These are phyloP conservation scores for Zymoseptoria passerinii DNA, from an alignment of 2,329 filamentous ascomycete genomes.

Conservation along the genomic window DNA sequence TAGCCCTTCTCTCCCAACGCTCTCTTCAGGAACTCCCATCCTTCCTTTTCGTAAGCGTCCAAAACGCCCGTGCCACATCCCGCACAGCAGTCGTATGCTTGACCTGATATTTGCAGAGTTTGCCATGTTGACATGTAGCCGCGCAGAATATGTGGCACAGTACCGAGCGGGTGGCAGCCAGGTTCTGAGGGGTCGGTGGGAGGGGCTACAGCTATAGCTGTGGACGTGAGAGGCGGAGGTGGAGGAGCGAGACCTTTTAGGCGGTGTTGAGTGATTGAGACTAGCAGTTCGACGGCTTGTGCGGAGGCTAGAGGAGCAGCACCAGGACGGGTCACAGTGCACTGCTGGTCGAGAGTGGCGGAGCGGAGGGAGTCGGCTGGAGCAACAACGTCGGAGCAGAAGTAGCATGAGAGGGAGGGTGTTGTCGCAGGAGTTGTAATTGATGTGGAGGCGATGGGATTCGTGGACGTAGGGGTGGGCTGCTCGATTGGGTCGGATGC, in stretches of 20 bases:
- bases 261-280: conserved; percentile 70
- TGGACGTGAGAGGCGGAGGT: conserved; percentile 19
- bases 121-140: conserved; percentile 68
- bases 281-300: conserved; percentile 79
- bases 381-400: conserved; percentile 95
- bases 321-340: conserved; percentile 90
- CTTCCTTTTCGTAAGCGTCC: conserved; percentile 55
- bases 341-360: conserved; percentile 93
- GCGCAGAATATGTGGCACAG: conserved; percentile 72
- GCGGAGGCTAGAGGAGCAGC: conserved; percentile 88
- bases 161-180: conserved; percentile 49
- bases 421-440: conserved; percentile 16
- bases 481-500: conserved; percentile 14
- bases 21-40: conserved; percentile 69
- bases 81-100: conserved; percentile 72
- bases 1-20: conserved; percentile 69
- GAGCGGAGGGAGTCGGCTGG: conserved; percentile 91
- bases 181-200: conserved; percentile 25
- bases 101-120: conserved; percentile 63
- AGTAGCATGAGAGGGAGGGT: conserved; percentile 82
- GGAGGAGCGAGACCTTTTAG: conserved; percentile 34
- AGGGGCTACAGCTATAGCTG: conserved; percentile 25
- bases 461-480: neutral
- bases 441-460: conserved; percentile 18
- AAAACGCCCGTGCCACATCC: conserved; percentile 68